Evolutionary conservation across 2,329 filamentous ascomycete species (phyloP).

Genomic region (Magnaporthiopsis incrustans): DNA sequence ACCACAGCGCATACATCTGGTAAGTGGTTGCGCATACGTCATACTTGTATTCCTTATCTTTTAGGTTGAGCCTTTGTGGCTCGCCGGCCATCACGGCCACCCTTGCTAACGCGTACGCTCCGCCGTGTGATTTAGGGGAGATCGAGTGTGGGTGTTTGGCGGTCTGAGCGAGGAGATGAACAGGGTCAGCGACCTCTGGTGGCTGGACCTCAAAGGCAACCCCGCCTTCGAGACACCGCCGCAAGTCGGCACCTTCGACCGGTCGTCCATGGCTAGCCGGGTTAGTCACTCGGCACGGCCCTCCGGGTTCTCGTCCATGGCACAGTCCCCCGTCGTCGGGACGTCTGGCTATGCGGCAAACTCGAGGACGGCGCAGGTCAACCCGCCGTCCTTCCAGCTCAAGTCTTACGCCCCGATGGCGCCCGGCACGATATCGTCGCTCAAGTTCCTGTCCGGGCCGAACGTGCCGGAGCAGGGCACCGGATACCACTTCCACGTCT

Average conservation of each 20-base stretch:
- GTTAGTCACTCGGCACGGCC: constrained; percentile 43
- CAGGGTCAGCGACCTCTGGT: constrained; percentile 92
- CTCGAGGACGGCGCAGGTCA: constrained; percentile 59
- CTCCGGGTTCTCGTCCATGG: constrained; percentile 35
- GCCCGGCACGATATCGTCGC: constrained; percentile 79
- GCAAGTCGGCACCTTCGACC: constrained; percentile 43
- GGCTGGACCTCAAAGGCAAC: constrained; percentile 87
- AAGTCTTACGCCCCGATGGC: constrained; percentile 74
- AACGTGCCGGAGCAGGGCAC: constrained; percentile 83
- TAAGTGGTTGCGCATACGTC: constrained; percentile 14
- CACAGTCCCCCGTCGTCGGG: constrained; percentile 43
- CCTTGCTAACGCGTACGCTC: background rate
- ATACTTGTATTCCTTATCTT: background rate
- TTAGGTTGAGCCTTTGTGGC: background rate
- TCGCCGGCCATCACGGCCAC: too few species aligned
- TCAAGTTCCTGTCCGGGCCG: constrained; percentile 82
- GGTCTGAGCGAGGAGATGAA: constrained; percentile 95
- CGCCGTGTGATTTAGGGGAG: constrained; percentile 37
- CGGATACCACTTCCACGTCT: constrained; percentile 91
- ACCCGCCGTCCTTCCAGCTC: constrained; percentile 56
- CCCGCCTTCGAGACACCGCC: constrained; percentile 73
- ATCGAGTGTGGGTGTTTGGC: constrained; percentile 93
- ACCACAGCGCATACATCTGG: constrained; percentile 93
- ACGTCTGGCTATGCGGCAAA: constrained; percentile 60
- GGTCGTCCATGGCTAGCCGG: constrained; percentile 23